phyloP scores from a whole-genome alignment of 805 yeast genomes.

The Starmerella gropengiesseri region DNA sequence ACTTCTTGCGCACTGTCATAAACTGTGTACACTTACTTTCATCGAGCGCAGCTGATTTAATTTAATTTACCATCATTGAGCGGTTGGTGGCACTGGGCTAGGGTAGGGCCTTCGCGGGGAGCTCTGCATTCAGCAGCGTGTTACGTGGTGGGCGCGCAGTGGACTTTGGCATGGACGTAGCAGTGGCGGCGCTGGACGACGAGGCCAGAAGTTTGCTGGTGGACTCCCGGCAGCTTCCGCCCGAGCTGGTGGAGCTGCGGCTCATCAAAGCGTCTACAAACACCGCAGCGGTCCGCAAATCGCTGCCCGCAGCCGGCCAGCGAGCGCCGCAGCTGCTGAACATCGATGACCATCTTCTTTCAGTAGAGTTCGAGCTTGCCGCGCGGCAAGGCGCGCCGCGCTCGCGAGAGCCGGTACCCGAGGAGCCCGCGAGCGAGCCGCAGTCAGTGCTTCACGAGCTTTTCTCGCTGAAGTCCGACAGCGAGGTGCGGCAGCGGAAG shows the following conservation, averaged over 20 bases:
- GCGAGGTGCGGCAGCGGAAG: constrained; percentile 4
- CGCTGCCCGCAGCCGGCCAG: not conserved
- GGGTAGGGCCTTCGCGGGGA: too few species aligned
- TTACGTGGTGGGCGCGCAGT: not conserved
- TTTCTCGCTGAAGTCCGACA: constrained; percentile 14
- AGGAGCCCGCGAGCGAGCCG: not conserved
- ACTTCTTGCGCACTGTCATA: too few species aligned
- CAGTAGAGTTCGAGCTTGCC: constrained; percentile 12
- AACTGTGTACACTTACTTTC: too few species aligned
- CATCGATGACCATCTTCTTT: constrained; percentile 17
- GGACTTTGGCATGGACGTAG: not conserved
- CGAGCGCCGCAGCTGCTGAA: constrained; percentile 1
- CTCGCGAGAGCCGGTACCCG: not conserved
- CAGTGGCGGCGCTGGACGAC: constrained; percentile 10
- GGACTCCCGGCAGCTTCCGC: constrained; percentile 12
- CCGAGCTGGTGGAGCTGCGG: constrained; percentile 12
- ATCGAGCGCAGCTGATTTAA: too few species aligned
- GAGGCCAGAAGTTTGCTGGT: constrained; percentile 14
- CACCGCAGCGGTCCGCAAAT: constrained; percentile 1
- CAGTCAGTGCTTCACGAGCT: constrained; percentile 16
- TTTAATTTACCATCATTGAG: too few species aligned
- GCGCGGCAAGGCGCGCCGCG: not conserved
- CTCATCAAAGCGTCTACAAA: constrained; percentile 15
- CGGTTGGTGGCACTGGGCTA: too few species aligned
- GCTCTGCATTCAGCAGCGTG: too few species aligned